These are phyloP conservation scores for Penstemon eatonii DNA, from an alignment of 257 asterid species.

Conservation along the genomic window DNA sequence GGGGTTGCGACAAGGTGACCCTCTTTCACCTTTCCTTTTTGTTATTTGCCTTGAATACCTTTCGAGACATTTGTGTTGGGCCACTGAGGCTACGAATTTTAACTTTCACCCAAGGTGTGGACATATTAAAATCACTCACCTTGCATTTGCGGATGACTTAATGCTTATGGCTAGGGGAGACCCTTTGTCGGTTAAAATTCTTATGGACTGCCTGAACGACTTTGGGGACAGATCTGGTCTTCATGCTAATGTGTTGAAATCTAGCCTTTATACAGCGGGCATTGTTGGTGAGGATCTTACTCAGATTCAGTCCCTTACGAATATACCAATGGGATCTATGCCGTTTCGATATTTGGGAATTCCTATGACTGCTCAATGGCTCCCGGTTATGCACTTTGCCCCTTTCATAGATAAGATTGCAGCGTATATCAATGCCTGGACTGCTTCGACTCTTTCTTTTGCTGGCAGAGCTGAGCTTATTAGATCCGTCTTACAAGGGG, in stretches of 20 bases:
- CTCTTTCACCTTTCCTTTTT: background rate
- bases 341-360: background rate
- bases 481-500: background rate
- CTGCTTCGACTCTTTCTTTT: background rate
- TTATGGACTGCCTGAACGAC: background rate
- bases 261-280: background rate
- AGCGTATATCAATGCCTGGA: too few species aligned
- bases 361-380: background rate
- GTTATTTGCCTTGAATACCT: background rate
- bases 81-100: background rate
- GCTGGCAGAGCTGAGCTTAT: background rate
- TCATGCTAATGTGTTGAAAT: background rate
- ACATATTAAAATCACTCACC: background rate
- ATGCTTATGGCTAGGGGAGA: background rate
- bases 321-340: background rate
- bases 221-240: background rate
- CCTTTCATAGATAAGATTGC: background rate
- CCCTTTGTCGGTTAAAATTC: background rate
- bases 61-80: background rate
- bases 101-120: background rate
- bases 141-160: too few species aligned
- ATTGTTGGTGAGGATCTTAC: background rate
- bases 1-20: background rate
- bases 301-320: too few species aligned
- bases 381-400: background rate